phyloP scores from a whole-genome alignment of 2,329 filamentous ascomycete species.

The Clonostachys rhizophaga region DNA sequence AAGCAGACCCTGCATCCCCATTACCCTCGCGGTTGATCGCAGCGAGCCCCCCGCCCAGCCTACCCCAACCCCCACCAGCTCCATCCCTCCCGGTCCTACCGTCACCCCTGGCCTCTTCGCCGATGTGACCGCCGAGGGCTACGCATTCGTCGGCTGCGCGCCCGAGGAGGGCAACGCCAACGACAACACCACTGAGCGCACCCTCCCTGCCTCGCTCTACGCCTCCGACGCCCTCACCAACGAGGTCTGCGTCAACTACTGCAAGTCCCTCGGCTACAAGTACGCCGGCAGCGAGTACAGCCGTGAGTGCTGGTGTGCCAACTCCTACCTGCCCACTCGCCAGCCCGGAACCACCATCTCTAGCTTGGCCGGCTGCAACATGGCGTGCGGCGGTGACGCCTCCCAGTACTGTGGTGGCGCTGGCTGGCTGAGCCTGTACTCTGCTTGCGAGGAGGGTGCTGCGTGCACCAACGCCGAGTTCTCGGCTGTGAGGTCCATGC shows the following conservation, averaged over 20 bases:
- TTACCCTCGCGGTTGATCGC: neutral
- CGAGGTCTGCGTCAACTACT: neutral
- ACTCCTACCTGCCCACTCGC: conserved; percentile 3
- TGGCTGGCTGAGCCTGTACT: neutral
- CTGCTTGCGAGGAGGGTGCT: too few relatives aligned
- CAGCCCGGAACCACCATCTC: neutral
- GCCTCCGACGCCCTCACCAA: neutral
- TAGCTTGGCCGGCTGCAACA: conserved; percentile 3
- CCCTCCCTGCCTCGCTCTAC: neutral
- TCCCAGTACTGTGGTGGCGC: conserved; percentile 6
- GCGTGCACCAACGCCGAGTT: too few relatives aligned
- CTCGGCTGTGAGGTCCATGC: too few relatives aligned
- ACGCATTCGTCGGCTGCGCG: neutral
- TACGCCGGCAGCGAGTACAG: conserved; percentile 11
- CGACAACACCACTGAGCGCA: neutral
- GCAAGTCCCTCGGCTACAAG: conserved; percentile 5
- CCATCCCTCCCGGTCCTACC: neutral
- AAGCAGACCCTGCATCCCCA: neutral
- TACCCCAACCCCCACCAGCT: neutral
- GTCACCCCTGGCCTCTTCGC: neutral
- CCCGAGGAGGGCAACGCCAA: neutral
- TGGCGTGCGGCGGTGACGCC: conserved; percentile 7
- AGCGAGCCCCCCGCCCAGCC: neutral
- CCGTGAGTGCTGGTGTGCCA: conserved; percentile 12
- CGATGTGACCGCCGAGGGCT: neutral